Conservation (phyloP, 2,329 filamentous ascomycete genomes). For the Pyrenophora seminiperda region DNA sequence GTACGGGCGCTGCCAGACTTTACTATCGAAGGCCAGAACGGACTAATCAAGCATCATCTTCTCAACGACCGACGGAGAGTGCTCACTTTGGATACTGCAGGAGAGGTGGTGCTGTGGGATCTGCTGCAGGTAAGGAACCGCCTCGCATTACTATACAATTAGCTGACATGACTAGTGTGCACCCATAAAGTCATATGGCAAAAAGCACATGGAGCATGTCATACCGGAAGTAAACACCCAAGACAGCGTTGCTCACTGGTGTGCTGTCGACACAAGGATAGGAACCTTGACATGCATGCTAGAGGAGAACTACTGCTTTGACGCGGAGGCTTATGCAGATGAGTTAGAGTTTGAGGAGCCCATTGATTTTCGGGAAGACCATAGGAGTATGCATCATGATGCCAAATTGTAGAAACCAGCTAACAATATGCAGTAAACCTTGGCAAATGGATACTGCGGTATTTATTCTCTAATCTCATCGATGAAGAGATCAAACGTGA, state of each 20-base stretch:
- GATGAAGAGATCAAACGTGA: constrained; percentile 89
- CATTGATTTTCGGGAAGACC: constrained; percentile 87
- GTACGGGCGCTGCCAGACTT: constrained; percentile 54
- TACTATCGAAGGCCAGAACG: constrained; percentile 88
- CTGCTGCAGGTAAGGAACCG: constrained; percentile 70
- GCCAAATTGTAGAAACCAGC: not conserved
- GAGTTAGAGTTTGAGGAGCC: constrained; percentile 75
- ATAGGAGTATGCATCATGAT: constrained; percentile 70
- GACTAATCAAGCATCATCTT: constrained; percentile 88
- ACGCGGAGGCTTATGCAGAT: constrained; percentile 96
- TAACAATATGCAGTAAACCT: constrained; percentile 71
- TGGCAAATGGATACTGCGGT: constrained; percentile 93
- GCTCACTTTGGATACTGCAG: constrained; percentile 90
- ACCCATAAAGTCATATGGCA: constrained; percentile 89
- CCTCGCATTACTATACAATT: not conserved
- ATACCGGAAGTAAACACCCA: constrained; percentile 82
- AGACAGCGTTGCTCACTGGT: constrained; percentile 94
- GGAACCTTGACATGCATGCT: constrained; percentile 88
- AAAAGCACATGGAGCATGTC: constrained; percentile 91
- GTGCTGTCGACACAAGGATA: constrained; percentile 89
- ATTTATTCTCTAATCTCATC: constrained; percentile 86
- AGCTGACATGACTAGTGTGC: constrained; percentile 65
- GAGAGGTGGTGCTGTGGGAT: constrained; percentile 95
- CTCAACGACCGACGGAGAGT: constrained; percentile 89
- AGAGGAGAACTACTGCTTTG: constrained; percentile 95